Base-by-base conservation (phyloP, 2,329 filamentous ascomycete species). In the Coniella lustricola region DNA sequence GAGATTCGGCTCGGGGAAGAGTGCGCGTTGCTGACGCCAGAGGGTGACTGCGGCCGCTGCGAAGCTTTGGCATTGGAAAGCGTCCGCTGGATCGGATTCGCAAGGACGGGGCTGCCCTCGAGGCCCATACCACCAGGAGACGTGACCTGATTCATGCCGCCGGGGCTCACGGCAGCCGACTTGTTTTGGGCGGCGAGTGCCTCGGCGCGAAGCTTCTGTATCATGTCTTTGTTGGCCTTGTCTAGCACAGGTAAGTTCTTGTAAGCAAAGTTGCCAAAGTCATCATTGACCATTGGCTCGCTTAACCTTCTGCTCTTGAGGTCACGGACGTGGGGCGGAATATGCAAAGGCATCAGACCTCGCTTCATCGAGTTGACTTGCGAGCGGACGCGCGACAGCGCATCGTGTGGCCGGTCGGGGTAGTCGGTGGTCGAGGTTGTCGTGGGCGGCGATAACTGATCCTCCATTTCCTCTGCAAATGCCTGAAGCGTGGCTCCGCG, bases 201-300 rank as follows among this genome's bases (percentile, higher is more conserved):
- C 65, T 97, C 90, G 18, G 90, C 89, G 10, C 90, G 84, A 49
- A 98, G 74, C 64, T 97, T 97, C 60, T 97, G 90, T 29, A 98
- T 95, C 25, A 97, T 90, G 60, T 98, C 93, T 64, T 98, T 98
- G 68, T 98, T 98, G 47, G 93, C 93, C 66, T 96, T 97, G 60
- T 97, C 93, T 16, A 98, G 75, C 17, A 97, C 91, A 0, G 91
- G 90, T 42, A 98, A 71, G 59, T 98, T 98, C 70, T 98, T 98
- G 75, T 95, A 98, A 34, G 89, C 82, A 66, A 98, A 98, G 54
- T 82, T 90, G 29, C 93, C 93, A 72, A 98, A 98, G 63, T 98
- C 94, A 64, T 98, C 93, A 1, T 84, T 77, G 29, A 82, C 79
- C 14, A 91, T 82, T 1, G 93, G 93, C 65, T 98, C 93, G 64